Evolutionary conservation across 2,329 filamentous ascomycete genomes (phyloP).

Genomic region (Thelonectria discophora): DNA sequence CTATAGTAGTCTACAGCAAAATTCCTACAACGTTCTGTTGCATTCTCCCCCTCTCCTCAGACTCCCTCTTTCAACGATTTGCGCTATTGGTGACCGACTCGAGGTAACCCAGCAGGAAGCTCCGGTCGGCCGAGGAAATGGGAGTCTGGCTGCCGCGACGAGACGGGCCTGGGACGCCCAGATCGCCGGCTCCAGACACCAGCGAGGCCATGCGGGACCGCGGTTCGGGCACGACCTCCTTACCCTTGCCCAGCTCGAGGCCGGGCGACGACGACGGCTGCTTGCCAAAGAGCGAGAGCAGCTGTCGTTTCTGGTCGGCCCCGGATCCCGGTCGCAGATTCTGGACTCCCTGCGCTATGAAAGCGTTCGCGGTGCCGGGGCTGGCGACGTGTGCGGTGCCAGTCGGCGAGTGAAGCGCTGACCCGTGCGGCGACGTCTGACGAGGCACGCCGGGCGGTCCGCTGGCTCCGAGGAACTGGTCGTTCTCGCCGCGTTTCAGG

Average conservation of each 20-base stretch:
- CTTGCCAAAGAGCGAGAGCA: constrained; percentile 72
- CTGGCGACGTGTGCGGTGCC: constrained; percentile 28
- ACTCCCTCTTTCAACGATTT: constrained; percentile 43
- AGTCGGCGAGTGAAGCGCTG: constrained; percentile 31
- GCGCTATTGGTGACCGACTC: constrained; percentile 60
- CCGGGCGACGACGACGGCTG: constrained; percentile 39
- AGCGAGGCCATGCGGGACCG: constrained; percentile 55
- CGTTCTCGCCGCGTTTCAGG: constrained; percentile 48
- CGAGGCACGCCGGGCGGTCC: constrained; percentile 29
- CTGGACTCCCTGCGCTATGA: constrained; percentile 24
- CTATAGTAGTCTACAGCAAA: constrained; percentile 29
- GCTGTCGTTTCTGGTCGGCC: constrained; percentile 46
- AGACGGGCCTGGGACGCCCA: constrained; percentile 36
- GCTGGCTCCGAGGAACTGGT: constrained; percentile 32
- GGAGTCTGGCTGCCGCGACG: constrained; percentile 61
- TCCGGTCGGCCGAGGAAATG: constrained; percentile 76
- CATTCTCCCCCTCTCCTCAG: background rate
- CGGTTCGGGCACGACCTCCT: constrained; percentile 37
- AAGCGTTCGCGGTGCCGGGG: constrained; percentile 30
- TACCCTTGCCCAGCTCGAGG: constrained; percentile 38
- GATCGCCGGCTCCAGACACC: constrained; percentile 51
- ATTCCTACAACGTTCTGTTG: background rate
- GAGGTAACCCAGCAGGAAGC: constrained; percentile 79
- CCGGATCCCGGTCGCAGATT: constrained; percentile 40
- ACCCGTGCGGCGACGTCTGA: constrained; percentile 34